phyloP scores from a whole-genome alignment of 2,329 filamentous ascomycete genomes.

The Aureobasidium subglaciale region DNA sequence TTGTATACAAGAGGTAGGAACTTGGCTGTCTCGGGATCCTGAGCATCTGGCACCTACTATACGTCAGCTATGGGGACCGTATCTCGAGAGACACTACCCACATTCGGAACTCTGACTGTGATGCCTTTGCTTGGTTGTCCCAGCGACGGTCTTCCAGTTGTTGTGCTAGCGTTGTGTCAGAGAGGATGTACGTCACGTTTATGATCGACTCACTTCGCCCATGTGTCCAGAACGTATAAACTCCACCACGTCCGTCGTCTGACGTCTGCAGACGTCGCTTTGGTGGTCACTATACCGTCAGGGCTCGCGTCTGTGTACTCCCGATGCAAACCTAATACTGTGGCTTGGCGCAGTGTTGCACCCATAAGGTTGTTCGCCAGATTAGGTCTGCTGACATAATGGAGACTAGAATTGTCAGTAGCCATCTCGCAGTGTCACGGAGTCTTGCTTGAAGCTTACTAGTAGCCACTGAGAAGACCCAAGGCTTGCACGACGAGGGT shows the following conservation, averaged over 20 bases:
- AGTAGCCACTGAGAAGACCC: slow-evolving; percentile 27
- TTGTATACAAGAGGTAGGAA: slow-evolving; percentile 68
- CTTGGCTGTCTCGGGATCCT: slow-evolving; percentile 50
- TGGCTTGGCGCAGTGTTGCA: slow-evolving; percentile 28
- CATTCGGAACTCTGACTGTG: slow-evolving; percentile 56
- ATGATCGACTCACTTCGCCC: slow-evolving; percentile 39
- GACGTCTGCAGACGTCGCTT: slow-evolving; percentile 50
- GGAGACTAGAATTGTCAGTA: slow-evolving; percentile 17
- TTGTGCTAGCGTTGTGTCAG: slow-evolving; percentile 43
- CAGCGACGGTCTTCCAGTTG: slow-evolving; percentile 62
- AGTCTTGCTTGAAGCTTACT: neutral
- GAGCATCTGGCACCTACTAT: slow-evolving; percentile 25
- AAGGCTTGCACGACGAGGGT: slow-evolving; percentile 26
- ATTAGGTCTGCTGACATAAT: slow-evolving; percentile 28
- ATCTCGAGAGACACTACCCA: neutral
- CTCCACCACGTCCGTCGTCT: slow-evolving; percentile 68
- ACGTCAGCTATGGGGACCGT: neutral
- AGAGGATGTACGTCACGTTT: neutral
- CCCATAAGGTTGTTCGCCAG: slow-evolving; percentile 29
- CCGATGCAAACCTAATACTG: slow-evolving; percentile 26
- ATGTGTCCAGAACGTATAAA: slow-evolving; percentile 66
- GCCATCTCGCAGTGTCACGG: accelerated
- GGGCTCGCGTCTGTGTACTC: slow-evolving; percentile 27
- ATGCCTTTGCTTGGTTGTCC: slow-evolving; percentile 62
- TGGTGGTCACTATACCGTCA: slow-evolving; percentile 32